These are phyloP conservation scores for Oryza coarctata DNA, from an alignment of 176 grass and related monocot genomes.

Conservation along the genomic window DNA sequence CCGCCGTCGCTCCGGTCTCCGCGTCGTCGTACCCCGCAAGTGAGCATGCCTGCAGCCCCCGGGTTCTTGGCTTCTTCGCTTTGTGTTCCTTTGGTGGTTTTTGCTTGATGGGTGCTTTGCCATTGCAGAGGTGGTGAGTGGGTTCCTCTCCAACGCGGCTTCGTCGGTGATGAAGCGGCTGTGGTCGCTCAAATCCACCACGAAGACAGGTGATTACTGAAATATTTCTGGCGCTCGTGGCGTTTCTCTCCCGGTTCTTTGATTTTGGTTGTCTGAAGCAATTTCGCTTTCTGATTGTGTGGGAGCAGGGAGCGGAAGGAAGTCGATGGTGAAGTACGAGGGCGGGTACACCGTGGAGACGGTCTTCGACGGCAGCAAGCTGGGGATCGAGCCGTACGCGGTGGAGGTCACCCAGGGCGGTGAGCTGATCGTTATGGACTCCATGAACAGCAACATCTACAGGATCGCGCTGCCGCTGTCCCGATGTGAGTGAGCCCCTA, in stretches of 20 bases:
- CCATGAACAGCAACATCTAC: slow-evolving; percentile 95
- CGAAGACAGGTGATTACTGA: slow-evolving; percentile 55
- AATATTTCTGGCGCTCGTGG: background rate
- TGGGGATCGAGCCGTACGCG: slow-evolving; percentile 86
- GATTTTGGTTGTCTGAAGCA: slow-evolving; percentile 14
- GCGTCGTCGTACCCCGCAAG: slow-evolving; percentile 56
- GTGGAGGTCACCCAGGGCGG: slow-evolving; percentile 79
- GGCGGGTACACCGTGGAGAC: slow-evolving; percentile 94
- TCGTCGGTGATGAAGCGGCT: slow-evolving; percentile 62
- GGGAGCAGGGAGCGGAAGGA: slow-evolving; percentile 49
- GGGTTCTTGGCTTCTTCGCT: background rate
- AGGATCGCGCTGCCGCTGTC: slow-evolving; percentile 85
- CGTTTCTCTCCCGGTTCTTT: slow-evolving; percentile 4
- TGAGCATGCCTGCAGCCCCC: background rate
- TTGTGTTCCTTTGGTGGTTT: background rate
- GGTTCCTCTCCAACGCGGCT: slow-evolving; percentile 69
- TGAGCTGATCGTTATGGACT: slow-evolving; percentile 90
- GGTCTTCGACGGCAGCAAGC: slow-evolving; percentile 95
- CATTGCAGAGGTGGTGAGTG: slow-evolving; percentile 61
- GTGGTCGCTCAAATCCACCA: slow-evolving; percentile 76
- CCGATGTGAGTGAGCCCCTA: slow-evolving; percentile 56
- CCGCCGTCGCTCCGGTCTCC: slow-evolving; percentile 27
- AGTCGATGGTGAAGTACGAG: slow-evolving; percentile 94
- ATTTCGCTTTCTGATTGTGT: slow-evolving; percentile 17
- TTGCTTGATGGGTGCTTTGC: background rate